Base-by-base conservation (phyloP, 2,329 filamentous ascomycete genomes). In the Rhynchosporium secalis region DNA sequence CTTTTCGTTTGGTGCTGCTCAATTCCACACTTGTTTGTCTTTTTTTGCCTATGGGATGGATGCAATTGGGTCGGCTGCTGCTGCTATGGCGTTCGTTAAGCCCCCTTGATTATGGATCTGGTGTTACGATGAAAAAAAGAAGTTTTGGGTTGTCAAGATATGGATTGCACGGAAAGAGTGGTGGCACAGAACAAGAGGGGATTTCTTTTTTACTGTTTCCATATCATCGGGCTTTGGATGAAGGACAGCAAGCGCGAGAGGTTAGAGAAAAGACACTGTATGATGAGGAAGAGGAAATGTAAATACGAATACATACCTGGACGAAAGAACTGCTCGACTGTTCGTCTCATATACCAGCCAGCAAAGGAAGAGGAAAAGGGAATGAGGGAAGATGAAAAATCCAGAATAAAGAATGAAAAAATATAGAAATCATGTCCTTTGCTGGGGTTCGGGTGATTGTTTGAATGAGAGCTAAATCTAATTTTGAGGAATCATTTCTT, bases 1-100 rank as follows among this genome's bases (percentile, higher is more conserved):
- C 3, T 54, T 41, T 54, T 54, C 33, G 51, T 28, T 54, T 54
- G 51, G 51, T 33, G 40, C 33, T 52, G 49, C 7, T 38, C 26
- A 9, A 8, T 20, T 8, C 48, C 33, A 20, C 26, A 33, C 36
- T 54, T 12, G 49, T 52, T 38, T 52, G n/a, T 54, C 9, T 52
- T 33, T 52, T 40, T 26, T 54, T 54, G 29, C n/a, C 36, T 10
- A 40, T 54, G 51, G 36, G 20, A 54, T 41, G 52, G 29, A 52
- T 41, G 52, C 31, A n/a, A 52, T 10, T 52, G 46, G 46, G n/a
- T 59, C n/a, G 36, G 46, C 48, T 52, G 33, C 36, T 52, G 38
- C 33, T 36, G 33, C 33, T 36, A 10, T 10, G 40, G 43, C 54
- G 54, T 20, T 45, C 54, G 45, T 31, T 28, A 33, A 45, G 9